Evolutionary conservation across 192 early-diverging fungal genomes (phyloP), one percentile per base, ranked within the genome.

Genomic region (Coemansia sp.): DNA sequence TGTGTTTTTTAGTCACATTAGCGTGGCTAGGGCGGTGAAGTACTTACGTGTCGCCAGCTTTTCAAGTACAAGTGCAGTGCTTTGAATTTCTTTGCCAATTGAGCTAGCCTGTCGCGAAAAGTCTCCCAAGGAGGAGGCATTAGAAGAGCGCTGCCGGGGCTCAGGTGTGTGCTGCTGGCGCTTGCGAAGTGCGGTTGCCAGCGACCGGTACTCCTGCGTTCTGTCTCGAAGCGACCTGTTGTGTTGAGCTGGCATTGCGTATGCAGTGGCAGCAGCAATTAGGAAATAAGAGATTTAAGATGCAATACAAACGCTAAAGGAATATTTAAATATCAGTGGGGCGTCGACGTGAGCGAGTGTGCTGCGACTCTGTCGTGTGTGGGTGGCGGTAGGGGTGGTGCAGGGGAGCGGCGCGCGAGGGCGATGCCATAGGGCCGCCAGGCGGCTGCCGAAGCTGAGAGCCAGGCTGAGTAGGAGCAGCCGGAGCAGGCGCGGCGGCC

Each of bases 31-130:
- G 18, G 5, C 11, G 14, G 0, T 21, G 23, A 20, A 3, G 21
- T 37, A 83, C 85, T 84, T 71, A 71, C 69, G 63, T 60, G 71
- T 82, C 31, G 91, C 89, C 14, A 99, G 80, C 53, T 93, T 90
- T 48, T 92, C 88, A 17, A 98, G 82, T 60, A 93, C 85, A 9
- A 81, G 66, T 5, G 94, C 80, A 7, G 92, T 94, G 42, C 81
- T 66, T 52, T 91, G 88, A 63, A 98, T 96, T 50, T 96, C 91
- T 41, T 85, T 81, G 50, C 88, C 90, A 54, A 98, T 94, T 15
- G 82, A 75, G 3, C 84, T 68, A 5, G 96, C 93, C 55, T 90
- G 89, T 44, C 81, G 67, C 12, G 93, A 79, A 63, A 98, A 96
- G 61, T 96, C 92, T 53, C 87, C 80, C 54, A 60, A 79, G 55